Percentiles rank a stretch among this genome's conserved stretches.
Evolutionary conservation across 805 yeast species (phyloP).

Genomic region (Kazachstania psychrophila): DNA sequence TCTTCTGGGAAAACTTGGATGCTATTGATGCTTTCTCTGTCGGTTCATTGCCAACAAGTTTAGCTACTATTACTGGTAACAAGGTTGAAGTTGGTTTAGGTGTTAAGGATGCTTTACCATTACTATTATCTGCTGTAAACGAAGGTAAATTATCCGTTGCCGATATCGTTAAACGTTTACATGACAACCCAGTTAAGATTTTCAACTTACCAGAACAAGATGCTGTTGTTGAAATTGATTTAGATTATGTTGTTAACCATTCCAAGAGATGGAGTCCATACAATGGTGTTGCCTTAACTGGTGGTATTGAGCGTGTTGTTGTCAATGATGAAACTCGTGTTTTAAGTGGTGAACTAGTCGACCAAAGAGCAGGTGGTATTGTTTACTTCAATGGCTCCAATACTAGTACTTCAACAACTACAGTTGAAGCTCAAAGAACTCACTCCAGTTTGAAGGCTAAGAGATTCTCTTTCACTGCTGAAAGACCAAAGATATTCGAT

Average conservation of each 20-base stretch:
- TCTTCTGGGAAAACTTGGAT: conserved; percentile 67
- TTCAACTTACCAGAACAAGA: conserved; percentile 72
- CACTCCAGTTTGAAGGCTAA: conserved; percentile 3
- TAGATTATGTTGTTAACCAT: conserved; percentile 50
- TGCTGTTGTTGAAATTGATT: conserved; percentile 69
- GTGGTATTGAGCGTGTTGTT: conserved; percentile 84
- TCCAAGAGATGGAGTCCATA: conserved; percentile 48
- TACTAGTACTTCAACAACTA: conserved; percentile 24
- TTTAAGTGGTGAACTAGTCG: conserved; percentile 69
- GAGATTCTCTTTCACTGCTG: conserved; percentile 45
- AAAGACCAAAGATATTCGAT: conserved; percentile 30
- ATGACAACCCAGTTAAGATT: conserved; percentile 71
- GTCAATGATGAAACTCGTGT: conserved; percentile 71
- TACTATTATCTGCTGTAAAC: conserved; percentile 70
- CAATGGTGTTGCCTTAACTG: conserved; percentile 46
- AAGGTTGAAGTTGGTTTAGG: conserved; percentile 65
- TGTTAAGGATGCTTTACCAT: conserved; percentile 69
- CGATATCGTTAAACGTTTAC: conserved; percentile 64
- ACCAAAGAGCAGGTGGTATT: conserved; percentile 52
- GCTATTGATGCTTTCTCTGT: conserved; percentile 79
- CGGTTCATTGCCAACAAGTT: conserved; percentile 66
- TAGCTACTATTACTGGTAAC: conserved; percentile 58
- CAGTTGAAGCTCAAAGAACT: conserved; percentile 29
- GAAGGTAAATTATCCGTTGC: conserved; percentile 62
- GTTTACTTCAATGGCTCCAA: conserved; percentile 41